Evolutionary conservation across 1,284 basidiomycete species (phyloP), one percentile per base, ranked within the genome.

Genomic region (Austroboletus niveus): DNA sequence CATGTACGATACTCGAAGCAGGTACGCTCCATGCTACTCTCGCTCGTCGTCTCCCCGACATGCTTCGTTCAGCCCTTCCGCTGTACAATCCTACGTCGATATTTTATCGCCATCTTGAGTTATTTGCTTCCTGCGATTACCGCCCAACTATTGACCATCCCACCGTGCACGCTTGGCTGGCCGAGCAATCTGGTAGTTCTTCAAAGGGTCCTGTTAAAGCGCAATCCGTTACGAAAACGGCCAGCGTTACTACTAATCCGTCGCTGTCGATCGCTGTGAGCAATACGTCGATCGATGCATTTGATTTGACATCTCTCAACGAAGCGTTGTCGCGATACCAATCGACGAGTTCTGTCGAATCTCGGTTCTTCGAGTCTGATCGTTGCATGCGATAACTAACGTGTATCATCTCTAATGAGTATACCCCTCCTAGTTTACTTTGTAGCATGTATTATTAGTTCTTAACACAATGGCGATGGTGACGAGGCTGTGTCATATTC

Each of bases 31-130:
- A 42, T 2, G 12, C 43, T 8, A 32, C 31, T 46, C 4, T 40
- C 20, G 27, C 6, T 7, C 11, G 22, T 29, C 15, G 39, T 43
- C 35, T 39, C 43, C 34, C 49, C 45, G 49, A 31, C 12, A 15
- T 4, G 17, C 12, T 29, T 43, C 10, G 0, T 11, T 6, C 44
- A 83, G 82, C 73, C 10, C 70, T 84, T 11, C 82, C 82, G 9
- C 69, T 84, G 5, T 84, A 82, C 61, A 75, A 79, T 53, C 71
- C 75, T 9, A 81, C 80, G 0, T 60, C 65, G 12, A 69, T 70
- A 39, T 82, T 84, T 60, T 73, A 68, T 10, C 73, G 70, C 5
- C 73, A 75, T 48, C 69, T 84, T 14, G 73, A 78, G 47, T 45
- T 78, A 20, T 83, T 78, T 50, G 69, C 71, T 27, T 69, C 74